Base-by-base conservation (phyloP, 352 stramenopile species). In the Pythium biforme region DNA sequence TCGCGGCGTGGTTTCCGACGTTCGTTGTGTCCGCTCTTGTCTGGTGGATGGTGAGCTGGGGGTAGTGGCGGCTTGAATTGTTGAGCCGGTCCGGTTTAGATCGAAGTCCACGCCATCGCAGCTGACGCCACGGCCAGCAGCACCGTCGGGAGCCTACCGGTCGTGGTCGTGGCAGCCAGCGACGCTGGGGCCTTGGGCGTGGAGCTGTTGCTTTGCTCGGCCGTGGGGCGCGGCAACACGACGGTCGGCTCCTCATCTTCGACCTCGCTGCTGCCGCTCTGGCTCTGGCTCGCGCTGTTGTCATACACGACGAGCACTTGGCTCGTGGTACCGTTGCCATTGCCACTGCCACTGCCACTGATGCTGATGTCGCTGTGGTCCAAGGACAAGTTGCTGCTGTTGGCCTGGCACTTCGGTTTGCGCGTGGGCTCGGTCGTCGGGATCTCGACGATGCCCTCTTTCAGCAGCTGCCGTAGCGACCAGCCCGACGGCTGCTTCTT, bases 381-480 rank as follows among this genome's bases (percentile, higher is more conserved):
- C 34, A 40, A 6, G 22, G 45, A 31, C 9, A n/a, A 17, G 10
- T 17, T n/a, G 33, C 29, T 45, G 51, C 51, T 43, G 33, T 15
- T 37, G 10, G 50, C 31, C 31, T 56, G 48, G 55, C 55, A 62
- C 43, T 39, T 47, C 20, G 20, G 45, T 27, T 29, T 41, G 15
- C 56, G 46, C 23, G 33, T 49, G 11, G 33, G 46, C 31, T 15
- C 45, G 0, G 31, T 55, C 14, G 45, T 63, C 3, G 56, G 56
- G 46, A 63, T 47, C 6, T n/a, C 29, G 17, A 50, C 33, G 46
- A 56, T 55, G 41, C 43, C 41, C 15, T 61, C 25, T 3, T 48
- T 46, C 37, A 69, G 54, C 20, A 59, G 34, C 39, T 69, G 46
- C n/a, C 47, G 59, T 41, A 59, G 31, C 31, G 65, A 72, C 65